Evolutionary conservation across 2,329 filamentous ascomycete genomes (phyloP), one percentile per base, ranked within the genome.

Genomic region (Pleoardoris graminearum): DNA sequence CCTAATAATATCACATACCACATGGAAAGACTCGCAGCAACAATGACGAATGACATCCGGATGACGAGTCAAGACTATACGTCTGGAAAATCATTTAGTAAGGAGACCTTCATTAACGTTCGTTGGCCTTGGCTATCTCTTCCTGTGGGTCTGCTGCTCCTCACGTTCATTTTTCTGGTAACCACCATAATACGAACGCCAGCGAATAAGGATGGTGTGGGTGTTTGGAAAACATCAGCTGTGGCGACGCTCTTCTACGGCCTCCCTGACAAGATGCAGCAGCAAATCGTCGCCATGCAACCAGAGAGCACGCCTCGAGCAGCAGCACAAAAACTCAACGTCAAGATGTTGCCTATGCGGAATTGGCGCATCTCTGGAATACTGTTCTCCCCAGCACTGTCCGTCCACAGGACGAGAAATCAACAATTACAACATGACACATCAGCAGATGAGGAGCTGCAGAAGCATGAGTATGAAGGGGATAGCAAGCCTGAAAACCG

Each of bases 191-290:
- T 57, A 3, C 62, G 58, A 27, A 69, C 59, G 1, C 59, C 63
- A 0, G 53, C 45, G 4, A 58, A 61, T 7, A 38, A 50, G 2
- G 16, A 25, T 2, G 46, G 58, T 1, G 33, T 23, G 14, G 48
- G 11, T 0, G 30, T 67, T 0, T 72, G 67, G 68, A 72, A 72
- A 22, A 71, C 60, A 1, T 71, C 69, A 4, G 57, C 67, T 0
- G 65, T 71, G 58, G 65, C 69, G 0, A 55, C 63, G 1, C 51
- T 71, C 0, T 58, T 69, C 1, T 68, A 70, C 23, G 54, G 67
- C 2, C 32, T 69, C 1, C 63, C 63, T 0, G 51, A 62, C 8
- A 62, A 66, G 1, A 48, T 58, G 0, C 60, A 62, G 12, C 45
- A 42, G 3, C n/a, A n/a, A n/a, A n/a, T n/a, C n/a, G n/a, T n/a